Conservation (phyloP, 2,329 filamentous ascomycete species). For the Boeremia lycopersici region DNA sequence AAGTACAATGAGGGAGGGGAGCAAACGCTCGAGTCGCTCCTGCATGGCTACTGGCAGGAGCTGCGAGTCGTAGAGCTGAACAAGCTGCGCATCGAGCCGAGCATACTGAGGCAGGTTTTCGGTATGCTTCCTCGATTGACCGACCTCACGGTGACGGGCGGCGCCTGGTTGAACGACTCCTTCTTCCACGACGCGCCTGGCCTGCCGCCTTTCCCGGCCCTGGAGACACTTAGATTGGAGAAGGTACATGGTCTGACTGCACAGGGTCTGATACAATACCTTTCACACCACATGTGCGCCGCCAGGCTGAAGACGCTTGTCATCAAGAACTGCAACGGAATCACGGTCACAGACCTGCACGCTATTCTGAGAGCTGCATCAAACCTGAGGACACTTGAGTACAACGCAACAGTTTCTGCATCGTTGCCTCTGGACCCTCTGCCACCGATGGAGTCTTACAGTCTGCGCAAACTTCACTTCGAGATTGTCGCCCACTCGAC, state of each 20-base stretch:
- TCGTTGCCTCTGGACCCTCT: conserved; percentile 63
- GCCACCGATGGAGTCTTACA: conserved; percentile 70
- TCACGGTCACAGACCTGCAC: conserved; percentile 67
- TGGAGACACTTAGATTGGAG: conserved; percentile 75
- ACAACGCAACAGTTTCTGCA: conserved; percentile 61
- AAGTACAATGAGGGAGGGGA: conserved; percentile 80
- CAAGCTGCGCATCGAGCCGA: conserved; percentile 71
- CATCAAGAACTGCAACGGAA: conserved; percentile 70
- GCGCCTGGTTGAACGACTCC: conserved; percentile 74
- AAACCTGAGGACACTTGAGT: conserved; percentile 63
- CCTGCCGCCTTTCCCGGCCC: conserved; percentile 73
- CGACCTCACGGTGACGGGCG: conserved; percentile 75
- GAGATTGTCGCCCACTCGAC: conserved; percentile 73
- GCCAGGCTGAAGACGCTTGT: conserved; percentile 70
- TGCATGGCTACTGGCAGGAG: conserved; percentile 69
- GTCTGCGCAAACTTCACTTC: conserved; percentile 76
- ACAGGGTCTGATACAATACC: conserved; percentile 71
- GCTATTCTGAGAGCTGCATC: conserved; percentile 64
- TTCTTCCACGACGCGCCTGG: conserved; percentile 71
- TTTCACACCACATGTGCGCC: conserved; percentile 63
- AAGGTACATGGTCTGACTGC: conserved; percentile 74
- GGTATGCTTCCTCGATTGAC: conserved; percentile 69
- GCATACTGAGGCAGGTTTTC: conserved; percentile 72
- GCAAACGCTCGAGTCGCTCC: conserved; percentile 73
- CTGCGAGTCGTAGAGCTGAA: conserved; percentile 76